Evolutionary conservation across 768 basidiomycete species (phyloP).

Genomic region (Phanerochaete carnosa): DNA sequence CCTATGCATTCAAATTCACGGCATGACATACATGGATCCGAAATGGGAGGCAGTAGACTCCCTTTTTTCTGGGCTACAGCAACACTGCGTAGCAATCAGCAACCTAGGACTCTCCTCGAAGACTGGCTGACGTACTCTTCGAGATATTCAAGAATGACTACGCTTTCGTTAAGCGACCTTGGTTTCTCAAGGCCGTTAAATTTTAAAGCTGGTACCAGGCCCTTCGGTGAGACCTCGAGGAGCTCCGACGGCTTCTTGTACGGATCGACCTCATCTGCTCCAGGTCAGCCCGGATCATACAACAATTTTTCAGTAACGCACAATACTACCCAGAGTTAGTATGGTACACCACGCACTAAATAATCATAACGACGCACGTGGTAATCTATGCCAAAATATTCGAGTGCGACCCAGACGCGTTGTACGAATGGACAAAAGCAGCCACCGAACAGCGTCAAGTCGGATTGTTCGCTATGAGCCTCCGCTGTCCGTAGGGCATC

Average conservation of each 20-base stretch:
- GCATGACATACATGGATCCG: constrained; percentile 58
- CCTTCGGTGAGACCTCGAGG: constrained; percentile 79
- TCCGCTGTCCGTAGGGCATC: constrained; percentile 55
- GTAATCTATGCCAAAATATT: constrained; percentile 69
- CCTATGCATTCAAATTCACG: background rate
- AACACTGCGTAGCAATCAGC: constrained; percentile 33
- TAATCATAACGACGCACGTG: constrained; percentile 40
- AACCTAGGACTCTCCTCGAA: background rate
- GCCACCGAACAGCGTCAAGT: constrained; percentile 65
- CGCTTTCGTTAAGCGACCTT: constrained; percentile 72
- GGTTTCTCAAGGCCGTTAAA: constrained; percentile 53
- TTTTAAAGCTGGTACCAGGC: constrained; percentile 70
- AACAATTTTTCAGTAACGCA: constrained; percentile 18
- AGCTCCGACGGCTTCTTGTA: constrained; percentile 80
- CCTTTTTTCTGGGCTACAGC: constrained; percentile 44
- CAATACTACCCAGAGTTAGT: constrained; percentile 32
- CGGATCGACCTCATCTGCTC: constrained; percentile 75
- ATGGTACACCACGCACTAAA: background rate
- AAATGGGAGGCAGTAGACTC: constrained; percentile 53
- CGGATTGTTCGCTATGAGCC: constrained; percentile 41
- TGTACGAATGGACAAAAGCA: constrained; percentile 86
- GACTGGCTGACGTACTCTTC: constrained; percentile 50
- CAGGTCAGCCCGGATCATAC: background rate
- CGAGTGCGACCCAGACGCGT: constrained; percentile 73
- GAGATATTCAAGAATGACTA: constrained; percentile 73